A percentile compares a stretch with the other conserved stretches of the same genome.
phyloP scores from a whole-genome alignment of 1,284 basidiomycete species.

The Volvariella volvacea region DNA sequence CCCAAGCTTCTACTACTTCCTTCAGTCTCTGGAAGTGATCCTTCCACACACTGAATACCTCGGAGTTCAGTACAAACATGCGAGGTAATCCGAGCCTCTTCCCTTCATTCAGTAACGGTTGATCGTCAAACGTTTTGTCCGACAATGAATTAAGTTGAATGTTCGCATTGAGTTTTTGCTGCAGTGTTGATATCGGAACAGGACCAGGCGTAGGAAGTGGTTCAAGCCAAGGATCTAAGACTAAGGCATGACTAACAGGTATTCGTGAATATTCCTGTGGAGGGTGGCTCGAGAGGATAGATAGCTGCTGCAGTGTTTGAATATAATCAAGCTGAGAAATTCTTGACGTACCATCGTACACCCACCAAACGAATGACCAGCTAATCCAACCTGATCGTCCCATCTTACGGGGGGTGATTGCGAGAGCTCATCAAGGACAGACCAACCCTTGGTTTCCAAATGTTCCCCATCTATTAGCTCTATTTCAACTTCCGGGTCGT shows the following conservation, averaged over 20 bases:
- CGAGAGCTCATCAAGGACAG: constrained; percentile 17
- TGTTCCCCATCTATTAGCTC: constrained; percentile 25
- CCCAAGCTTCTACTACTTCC: constrained; percentile 47
- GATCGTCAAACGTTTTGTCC: too few species aligned
- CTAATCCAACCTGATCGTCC: constrained; percentile 41
- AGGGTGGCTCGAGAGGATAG: constrained; percentile 42
- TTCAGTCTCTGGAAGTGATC: constrained; percentile 57
- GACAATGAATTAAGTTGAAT: too few species aligned
- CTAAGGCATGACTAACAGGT: constrained; percentile 47
- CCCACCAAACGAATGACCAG: constrained; percentile 76
- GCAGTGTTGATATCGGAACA: constrained; percentile 13
- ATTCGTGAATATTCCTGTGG: constrained; percentile 34
- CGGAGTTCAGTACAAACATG: constrained; percentile 65
- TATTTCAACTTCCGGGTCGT: constrained; percentile 21
- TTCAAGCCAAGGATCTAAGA: constrained; percentile 77
- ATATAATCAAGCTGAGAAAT: constrained; percentile 3
- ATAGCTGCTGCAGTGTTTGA: constrained; percentile 31
- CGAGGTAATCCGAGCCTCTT: too few species aligned
- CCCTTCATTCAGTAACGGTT: too few species aligned
- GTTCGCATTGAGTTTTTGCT: too few species aligned
- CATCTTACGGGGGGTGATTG: constrained; percentile 28
- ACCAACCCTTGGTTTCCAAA: constrained; percentile 39
- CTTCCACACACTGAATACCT: constrained; percentile 69
- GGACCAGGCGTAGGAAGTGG: constrained; percentile 57
- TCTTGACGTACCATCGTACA: constrained; percentile 53